phyloP scores from a whole-genome alignment of 2,329 filamentous ascomycete genomes.

The Aureobasidium vineae region DNA sequence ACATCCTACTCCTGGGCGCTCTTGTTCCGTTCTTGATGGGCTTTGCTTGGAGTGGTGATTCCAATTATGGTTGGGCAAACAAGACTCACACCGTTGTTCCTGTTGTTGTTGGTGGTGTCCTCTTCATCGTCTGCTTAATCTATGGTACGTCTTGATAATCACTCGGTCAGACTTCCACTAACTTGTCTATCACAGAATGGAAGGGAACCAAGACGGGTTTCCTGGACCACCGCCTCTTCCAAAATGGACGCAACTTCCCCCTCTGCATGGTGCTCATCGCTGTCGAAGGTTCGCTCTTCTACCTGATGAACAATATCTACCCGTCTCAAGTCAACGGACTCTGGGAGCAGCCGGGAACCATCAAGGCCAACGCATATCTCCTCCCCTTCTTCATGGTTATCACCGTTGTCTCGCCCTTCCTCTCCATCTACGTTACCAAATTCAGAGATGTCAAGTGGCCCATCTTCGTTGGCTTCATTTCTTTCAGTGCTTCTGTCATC shows the following conservation, averaged over 20 bases:
- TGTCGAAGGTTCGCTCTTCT: conserved; percentile 16
- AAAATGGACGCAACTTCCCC: conserved; percentile 20
- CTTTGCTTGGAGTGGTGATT: conserved; percentile 20
- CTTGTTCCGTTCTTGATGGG: conserved; percentile 19
- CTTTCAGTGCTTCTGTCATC: conserved; percentile 19
- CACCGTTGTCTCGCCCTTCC: conserved; percentile 15
- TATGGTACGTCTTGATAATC: background rate
- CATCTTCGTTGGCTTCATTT: conserved; percentile 12
- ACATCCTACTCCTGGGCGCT: conserved; percentile 12
- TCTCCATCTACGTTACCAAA: conserved; percentile 19
- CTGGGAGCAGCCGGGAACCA: conserved; percentile 18
- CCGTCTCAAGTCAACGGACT: conserved; percentile 15
- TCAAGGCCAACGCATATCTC: conserved; percentile 14
- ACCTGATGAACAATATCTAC: conserved; percentile 23
- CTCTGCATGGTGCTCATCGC: conserved; percentile 21
- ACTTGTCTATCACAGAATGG: conserved; percentile 4
- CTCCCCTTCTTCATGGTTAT: conserved; percentile 23
- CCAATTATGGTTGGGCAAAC: conserved; percentile 12
- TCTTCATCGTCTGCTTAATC: conserved; percentile 17
- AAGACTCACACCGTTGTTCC: conserved; percentile 22
- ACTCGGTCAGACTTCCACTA: background rate
- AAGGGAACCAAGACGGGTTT: conserved; percentile 22
- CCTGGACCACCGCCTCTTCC: conserved; percentile 23
- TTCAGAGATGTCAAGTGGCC: conserved; percentile 20
- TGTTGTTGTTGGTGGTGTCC: conserved; percentile 16